Conservation (phyloP, 805 yeast genomes). For the Kodamaea kaohsiungensis region DNA sequence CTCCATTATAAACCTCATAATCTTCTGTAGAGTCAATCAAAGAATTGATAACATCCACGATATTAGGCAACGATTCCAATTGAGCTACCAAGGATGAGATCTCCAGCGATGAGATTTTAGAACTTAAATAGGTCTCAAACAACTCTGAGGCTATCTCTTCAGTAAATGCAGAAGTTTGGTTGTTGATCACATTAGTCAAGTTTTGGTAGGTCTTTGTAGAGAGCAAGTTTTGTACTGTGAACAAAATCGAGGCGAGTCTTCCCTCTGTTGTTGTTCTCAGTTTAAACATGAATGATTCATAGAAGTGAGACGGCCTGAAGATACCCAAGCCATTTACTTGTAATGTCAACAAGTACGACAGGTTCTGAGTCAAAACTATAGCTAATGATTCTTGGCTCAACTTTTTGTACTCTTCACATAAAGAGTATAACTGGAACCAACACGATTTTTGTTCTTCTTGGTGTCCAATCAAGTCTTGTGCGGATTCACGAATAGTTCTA, state of each 20-base stretch:
- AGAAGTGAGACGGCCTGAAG: slow-evolving; percentile 33
- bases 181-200: slow-evolving; percentile 19
- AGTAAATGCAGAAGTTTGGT: slow-evolving; percentile 12
- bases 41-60: slow-evolving; percentile 22
- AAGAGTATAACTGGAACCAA: slow-evolving; percentile 68
- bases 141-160: slow-evolving; percentile 21
- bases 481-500: slow-evolving; percentile 25
- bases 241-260: slow-evolving; percentile 21
- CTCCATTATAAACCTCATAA: slow-evolving; percentile 8
- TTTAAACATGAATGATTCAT: slow-evolving; percentile 23
- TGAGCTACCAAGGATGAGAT: slow-evolving; percentile 19
- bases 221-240: slow-evolving; percentile 22
- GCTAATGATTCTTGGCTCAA: slow-evolving; percentile 61
- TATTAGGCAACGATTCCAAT: slow-evolving; percentile 29
- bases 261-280: slow-evolving; percentile 13
- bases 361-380: slow-evolving; percentile 9
- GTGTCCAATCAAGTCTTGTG: slow-evolving; percentile 24
- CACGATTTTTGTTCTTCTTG: slow-evolving; percentile 38
- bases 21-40: slow-evolving; percentile 18
- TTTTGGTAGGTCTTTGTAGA: slow-evolving; percentile 33
- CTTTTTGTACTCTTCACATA: slow-evolving; percentile 71
- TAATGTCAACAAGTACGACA: slow-evolving; percentile 19
- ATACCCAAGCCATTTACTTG: slow-evolving; percentile 33
- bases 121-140: slow-evolving; percentile 22
- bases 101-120: slow-evolving; percentile 29